These are phyloP conservation scores for Ganoderma boninense DNA, from an alignment of 1,284 basidiomycete species.

Conservation along the genomic window DNA sequence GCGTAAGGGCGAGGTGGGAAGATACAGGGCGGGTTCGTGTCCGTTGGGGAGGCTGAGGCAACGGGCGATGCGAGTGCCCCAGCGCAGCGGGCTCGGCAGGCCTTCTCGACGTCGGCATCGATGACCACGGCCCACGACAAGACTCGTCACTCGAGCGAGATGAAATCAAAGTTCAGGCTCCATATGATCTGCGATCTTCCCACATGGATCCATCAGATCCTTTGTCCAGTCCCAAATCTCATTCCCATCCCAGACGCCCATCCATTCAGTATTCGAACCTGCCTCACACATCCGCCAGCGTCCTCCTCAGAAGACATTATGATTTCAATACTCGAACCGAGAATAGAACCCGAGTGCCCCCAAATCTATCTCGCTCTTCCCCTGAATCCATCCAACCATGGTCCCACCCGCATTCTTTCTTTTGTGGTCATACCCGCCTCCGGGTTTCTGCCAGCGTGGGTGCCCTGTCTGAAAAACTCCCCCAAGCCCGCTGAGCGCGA, in stretches of 20 bases:
- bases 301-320: background rate
- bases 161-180: background rate
- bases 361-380: conserved; percentile 85
- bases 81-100: background rate
- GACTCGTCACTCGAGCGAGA: background rate
- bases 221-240: background rate
- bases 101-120: background rate
- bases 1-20: background rate
- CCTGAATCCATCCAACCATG: conserved; percentile 68
- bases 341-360: conserved; percentile 66
- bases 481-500: conserved; percentile 52
- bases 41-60: background rate
- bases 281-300: background rate
- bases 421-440: no score
- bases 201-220: background rate
- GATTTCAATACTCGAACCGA: background rate
- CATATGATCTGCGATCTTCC: background rate
- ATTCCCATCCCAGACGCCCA: background rate
- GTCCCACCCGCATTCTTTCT: no score
- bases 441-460: conserved; percentile 22
- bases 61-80: background rate
- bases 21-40: background rate
- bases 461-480: background rate
- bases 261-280: background rate
- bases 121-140: background rate